These are phyloP conservation scores for Chiua sp. DNA, from an alignment of 1,284 basidiomycete genomes.

Conservation along the genomic window DNA sequence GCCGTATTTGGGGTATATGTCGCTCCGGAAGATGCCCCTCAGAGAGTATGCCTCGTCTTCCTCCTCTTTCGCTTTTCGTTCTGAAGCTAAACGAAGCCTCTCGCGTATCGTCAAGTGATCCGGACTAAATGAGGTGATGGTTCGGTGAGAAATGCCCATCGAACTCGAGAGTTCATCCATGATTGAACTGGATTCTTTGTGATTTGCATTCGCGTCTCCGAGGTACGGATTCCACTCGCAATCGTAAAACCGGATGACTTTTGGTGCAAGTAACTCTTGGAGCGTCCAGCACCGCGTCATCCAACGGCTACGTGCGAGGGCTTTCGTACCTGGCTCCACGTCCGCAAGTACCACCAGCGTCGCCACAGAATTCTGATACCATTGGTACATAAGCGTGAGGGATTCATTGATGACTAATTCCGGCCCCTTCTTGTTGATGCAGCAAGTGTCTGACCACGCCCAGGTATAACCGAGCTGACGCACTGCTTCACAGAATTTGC, in stretches of 20 bases:
- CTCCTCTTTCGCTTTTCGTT: neutral
- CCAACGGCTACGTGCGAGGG: neutral
- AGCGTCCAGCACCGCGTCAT: neutral
- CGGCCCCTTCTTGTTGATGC: neutral
- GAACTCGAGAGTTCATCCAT: neutral
- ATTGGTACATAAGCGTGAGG: neutral
- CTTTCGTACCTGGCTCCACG: neutral
- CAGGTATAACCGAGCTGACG: neutral
- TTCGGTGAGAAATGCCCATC: neutral
- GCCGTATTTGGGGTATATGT: neutral
- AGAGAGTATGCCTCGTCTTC: neutral
- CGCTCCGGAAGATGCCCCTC: neutral
- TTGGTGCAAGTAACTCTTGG: slow-evolving; percentile 5
- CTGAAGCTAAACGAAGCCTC: slow-evolving; percentile 2
- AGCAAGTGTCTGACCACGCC: neutral
- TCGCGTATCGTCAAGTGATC: neutral
- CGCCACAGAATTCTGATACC: neutral
- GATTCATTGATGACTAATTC: neutral
- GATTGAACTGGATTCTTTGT: slow-evolving; percentile 3
- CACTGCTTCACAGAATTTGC: neutral
- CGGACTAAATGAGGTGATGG: neutral
- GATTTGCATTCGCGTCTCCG: neutral
- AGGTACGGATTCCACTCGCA: slow-evolving; percentile 8
- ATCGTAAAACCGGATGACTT: slow-evolving; percentile 4
- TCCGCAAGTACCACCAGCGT: neutral